These are phyloP conservation scores for Saccharum hybrid DNA, from an alignment of 202 grass and related monocot species.

Conservation along the genomic window DNA sequence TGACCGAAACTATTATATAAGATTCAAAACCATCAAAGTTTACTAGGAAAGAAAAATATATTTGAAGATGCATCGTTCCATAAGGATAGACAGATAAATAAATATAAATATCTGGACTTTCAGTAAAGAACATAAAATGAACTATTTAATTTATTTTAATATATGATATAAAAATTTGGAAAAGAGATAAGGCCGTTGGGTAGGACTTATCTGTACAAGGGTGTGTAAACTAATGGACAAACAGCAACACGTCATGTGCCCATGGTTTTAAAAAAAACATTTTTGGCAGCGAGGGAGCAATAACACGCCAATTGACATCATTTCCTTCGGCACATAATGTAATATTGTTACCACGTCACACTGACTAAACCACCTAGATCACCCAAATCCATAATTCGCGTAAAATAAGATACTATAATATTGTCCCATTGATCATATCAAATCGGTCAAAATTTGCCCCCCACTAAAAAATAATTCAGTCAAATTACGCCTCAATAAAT, in stretches of 20 bases:
- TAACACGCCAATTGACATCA: slow-evolving; percentile 34
- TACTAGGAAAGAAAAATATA: background rate
- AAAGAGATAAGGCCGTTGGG: slow-evolving; percentile 19
- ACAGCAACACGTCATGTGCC: slow-evolving; percentile 24
- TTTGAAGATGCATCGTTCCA: background rate
- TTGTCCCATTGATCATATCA: slow-evolving; percentile 45
- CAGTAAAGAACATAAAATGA: background rate
- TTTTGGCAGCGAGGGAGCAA: background rate
- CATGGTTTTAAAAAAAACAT: background rate
- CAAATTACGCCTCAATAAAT: slow-evolving; percentile 46
- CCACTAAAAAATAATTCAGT: slow-evolving; percentile 42
- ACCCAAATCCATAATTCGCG: slow-evolving; percentile 33
- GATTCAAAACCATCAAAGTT: background rate
- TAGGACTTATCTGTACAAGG: background rate
- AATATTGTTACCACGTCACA: slow-evolving; percentile 30
- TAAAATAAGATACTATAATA: slow-evolving; percentile 38
- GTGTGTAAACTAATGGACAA: slow-evolving; percentile 13
- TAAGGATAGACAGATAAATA: background rate
- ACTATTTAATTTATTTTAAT: background rate
- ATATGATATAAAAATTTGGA: background rate
- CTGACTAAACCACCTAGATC: slow-evolving; percentile 34
- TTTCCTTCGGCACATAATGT: background rate
- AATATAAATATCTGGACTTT: background rate
- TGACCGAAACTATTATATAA: too few species aligned
- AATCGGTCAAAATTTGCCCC: slow-evolving; percentile 44